These are phyloP conservation scores for Candida patagonica DNA, from an alignment of 805 yeast genomes.

Conservation along the genomic window DNA sequence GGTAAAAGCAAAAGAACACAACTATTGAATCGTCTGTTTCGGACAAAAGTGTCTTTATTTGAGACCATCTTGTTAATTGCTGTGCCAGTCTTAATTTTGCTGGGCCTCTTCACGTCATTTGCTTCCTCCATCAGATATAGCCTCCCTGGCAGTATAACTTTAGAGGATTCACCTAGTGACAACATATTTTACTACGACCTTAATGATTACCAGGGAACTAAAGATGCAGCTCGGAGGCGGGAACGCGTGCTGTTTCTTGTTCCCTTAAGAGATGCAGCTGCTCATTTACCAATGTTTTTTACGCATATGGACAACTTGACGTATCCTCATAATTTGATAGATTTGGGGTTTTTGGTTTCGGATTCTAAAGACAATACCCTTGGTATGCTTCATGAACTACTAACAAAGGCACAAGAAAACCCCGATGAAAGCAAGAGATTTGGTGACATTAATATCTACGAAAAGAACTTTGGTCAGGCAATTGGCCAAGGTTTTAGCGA, in stretches of 20 bases:
- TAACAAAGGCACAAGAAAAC: constrained; percentile 57
- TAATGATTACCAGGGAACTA: constrained; percentile 51
- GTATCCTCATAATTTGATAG: constrained; percentile 81
- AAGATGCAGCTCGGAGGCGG: constrained; percentile 67
- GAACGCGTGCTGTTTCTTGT: constrained; percentile 81
- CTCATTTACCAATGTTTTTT: constrained; percentile 84
- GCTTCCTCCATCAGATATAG: background rate
- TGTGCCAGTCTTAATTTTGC: background rate
- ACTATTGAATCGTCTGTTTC: background rate
- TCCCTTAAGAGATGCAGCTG: constrained; percentile 86
- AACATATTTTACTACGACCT: constrained; percentile 66
- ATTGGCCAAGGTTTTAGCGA: constrained; percentile 93
- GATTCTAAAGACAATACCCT: constrained; percentile 87
- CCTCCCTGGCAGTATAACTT: background rate
- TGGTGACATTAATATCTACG: constrained; percentile 78
- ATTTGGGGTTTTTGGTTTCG: constrained; percentile 75
- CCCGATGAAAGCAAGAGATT: constrained; percentile 54
- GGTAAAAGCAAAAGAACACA: background rate
- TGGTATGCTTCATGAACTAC: constrained; percentile 48
- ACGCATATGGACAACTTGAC: constrained; percentile 69
- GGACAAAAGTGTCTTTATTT: background rate
- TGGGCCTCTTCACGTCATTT: background rate
- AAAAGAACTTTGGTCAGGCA: constrained; percentile 87
- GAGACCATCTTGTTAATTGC: constrained; percentile 1
- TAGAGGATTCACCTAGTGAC: constrained; percentile 9